Base-by-base conservation (phyloP, 352 stramenopile genomes). In the Phytopythium delawarense region DNA sequence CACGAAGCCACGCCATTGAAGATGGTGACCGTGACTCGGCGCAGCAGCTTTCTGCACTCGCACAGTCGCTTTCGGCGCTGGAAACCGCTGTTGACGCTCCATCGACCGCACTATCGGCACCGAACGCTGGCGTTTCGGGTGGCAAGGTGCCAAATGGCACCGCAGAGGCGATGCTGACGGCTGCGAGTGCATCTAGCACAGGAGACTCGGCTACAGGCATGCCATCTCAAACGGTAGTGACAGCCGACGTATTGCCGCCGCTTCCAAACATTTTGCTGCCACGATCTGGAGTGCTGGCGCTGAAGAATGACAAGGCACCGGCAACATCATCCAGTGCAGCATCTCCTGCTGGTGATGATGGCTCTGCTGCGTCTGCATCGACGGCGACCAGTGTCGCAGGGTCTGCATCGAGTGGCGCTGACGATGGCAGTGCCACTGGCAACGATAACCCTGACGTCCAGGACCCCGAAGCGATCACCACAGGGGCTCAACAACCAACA, bases 241-340 rank as follows among this genome's bases (percentile, higher is more conserved):
- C 48, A 20, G 4, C 32, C 32, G 35, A 57, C 4, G 34, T 11
- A 11, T 79, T 89, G 34, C 70, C 75, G 15, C 74, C 78, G 40
- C 85, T 90, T 30, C 80, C 83, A 34, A 91, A 76, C 59, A 89
- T 90, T 37, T 50, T 92, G 34, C 68, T 90, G 46, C 68, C 64
- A 2, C 60, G 64, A 54, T 64, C 54, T 5, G 37, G 54, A 21
- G 59, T 66, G 11, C 46, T 69, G 1, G 42, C 52, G 48, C 35
- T 63, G 6, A 45, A 42, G 35, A 46, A 9, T 32, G 52, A 57
- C 48, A 54, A 39, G 15, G 16, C 25, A 39, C 6, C 48, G 28
- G 11, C 48, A 7, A 11, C 28, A 16, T 15, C 46, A 9, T 11
- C 23, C 0, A n/a, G 12, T n/a, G 39, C 45, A 7, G 23, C 53